Evolutionary conservation across 495 filamentous ascomycete species (phyloP).

Genomic region (Penicillium nucicola): DNA sequence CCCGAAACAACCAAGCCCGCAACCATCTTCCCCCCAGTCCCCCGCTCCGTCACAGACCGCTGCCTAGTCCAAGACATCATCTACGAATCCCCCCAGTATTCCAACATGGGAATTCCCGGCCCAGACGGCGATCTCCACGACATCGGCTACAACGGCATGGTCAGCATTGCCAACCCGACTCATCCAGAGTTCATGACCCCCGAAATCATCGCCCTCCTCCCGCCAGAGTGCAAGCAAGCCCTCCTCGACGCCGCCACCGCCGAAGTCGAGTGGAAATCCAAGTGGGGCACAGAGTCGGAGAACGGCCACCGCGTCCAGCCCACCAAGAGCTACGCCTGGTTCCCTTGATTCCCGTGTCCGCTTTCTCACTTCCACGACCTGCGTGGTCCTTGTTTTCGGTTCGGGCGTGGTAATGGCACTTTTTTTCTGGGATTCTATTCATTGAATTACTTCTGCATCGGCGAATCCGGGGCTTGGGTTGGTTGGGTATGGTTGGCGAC

Average conservation of each 20-base stretch:
- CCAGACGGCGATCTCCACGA: conserved; percentile 59
- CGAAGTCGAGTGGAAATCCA: conserved; percentile 69
- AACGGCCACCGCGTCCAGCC: conserved; percentile 47
- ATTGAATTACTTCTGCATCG: not conserved
- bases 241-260: conserved; percentile 59
- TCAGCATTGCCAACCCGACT: conserved; percentile 39
- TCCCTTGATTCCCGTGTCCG: conserved; percentile 22
- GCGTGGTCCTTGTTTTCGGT: too few species aligned
- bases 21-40: conserved; percentile 60
- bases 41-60: conserved; percentile 64
- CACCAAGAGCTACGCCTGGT: conserved; percentile 52
- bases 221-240: conserved; percentile 65
- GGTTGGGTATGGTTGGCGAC: conserved; percentile 12
- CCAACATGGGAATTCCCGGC: conserved; percentile 59
- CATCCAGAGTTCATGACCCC: conserved; percentile 53
- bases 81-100: conserved; percentile 57
- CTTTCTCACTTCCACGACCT: too few species aligned
- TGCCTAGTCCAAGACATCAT: conserved; percentile 72
- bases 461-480: conserved; percentile 11
- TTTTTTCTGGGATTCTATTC: not conserved
- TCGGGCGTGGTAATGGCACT: not conserved
- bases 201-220: conserved; percentile 68
- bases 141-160: conserved; percentile 63
- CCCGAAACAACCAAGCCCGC: conserved; percentile 2
- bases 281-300: conserved; percentile 62